A percentile compares a stretch with the other conserved stretches of the same genome.
Conservation (phyloP, 2,329 filamentous ascomycete genomes). For the Colletotrichum noveboracense region DNA sequence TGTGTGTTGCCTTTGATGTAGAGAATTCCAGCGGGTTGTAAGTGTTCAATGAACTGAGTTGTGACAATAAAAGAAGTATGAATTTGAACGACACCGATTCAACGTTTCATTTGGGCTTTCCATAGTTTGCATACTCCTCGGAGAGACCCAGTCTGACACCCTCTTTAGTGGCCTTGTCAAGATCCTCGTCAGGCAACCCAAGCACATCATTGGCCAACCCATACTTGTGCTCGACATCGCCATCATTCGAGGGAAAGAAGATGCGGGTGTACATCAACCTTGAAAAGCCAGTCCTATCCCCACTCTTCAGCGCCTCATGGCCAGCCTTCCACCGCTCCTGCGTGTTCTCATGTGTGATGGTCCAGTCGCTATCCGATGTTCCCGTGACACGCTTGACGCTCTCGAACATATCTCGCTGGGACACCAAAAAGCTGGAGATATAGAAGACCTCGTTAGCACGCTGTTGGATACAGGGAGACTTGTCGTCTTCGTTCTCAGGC, state of each 20-base stretch:
- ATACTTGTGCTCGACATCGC: conserved; percentile 46
- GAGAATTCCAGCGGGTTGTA: background rate
- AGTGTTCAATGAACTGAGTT: background rate
- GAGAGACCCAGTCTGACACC: conserved; percentile 45
- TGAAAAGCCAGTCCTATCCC: conserved; percentile 45
- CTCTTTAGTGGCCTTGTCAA: conserved; percentile 60
- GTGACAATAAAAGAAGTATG: background rate
- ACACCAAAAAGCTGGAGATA: conserved; percentile 61
- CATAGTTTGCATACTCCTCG: background rate
- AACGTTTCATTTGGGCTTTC: background rate
- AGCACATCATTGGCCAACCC: conserved; percentile 54
- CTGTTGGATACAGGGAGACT: conserved; percentile 23
- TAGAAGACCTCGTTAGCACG: conserved; percentile 53
- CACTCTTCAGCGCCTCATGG: conserved; percentile 45
- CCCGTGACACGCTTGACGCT: conserved; percentile 63
- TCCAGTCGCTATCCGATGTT: conserved; percentile 66
- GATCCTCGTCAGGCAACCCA: conserved; percentile 61
- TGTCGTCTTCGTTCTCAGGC: conserved; percentile 14
- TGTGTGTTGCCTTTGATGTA: background rate
- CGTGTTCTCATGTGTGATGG: conserved; percentile 51
- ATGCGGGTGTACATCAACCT: conserved; percentile 59
- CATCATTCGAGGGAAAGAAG: conserved; percentile 51
- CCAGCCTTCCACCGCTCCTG: conserved; percentile 55
- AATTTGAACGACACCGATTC: background rate
- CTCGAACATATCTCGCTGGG: conserved; percentile 69